Base-by-base conservation (phyloP, 495 filamentous ascomycete genomes). In the Aspergillus hancockii region DNA sequence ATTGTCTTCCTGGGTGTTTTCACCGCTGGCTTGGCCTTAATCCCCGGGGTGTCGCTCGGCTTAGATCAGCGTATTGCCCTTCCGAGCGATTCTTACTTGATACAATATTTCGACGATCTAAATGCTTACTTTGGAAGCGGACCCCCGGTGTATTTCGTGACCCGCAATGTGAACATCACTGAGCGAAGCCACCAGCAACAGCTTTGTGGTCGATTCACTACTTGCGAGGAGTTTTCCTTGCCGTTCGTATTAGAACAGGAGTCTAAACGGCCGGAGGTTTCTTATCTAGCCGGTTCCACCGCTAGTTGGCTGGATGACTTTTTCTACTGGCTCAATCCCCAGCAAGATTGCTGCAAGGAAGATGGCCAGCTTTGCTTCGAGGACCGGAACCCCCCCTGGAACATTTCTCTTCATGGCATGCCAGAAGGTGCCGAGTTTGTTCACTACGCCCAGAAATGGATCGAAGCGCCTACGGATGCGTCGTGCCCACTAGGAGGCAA, bases 251-350 rank as follows among this genome's bases (percentile, higher is more conserved):
- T 98, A 8, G 94, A 98, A 65, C 88, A 90, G 69, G 94, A 98
- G 75, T 85, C 93, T 4, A 98, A 96, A 73, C 83, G 95, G 16
- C 81, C 92, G 0, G 82, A 93, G n/a, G 81, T 91, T 5, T 97
- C 92, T 3, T 97, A 95, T 72, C 89, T 98, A 59, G 79, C 90
- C n/a, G 88, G 91, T n/a, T 86, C 92, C 0, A 86, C 92, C 6
- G 94, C 94, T 19, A 96, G 90, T 69, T 98, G 94, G 94, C 80
- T 98, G 30, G 94, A 98, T 69, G 94, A 98, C 67, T 97, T 90
- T 72, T 90, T 98, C 74, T 85, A 89, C 60, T 98, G 95, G 95
- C 79, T 98, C 14, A 94, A 97, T 63, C 95, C 95, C 0, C 88
- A 92, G 55, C 86, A 90, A 49, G 78, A 82, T 46, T 98, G 95